Evolutionary conservation across 306 rosid species (phyloP), one percentile per base, ranked within the genome.

Genomic region (Canavalia gladiata): DNA sequence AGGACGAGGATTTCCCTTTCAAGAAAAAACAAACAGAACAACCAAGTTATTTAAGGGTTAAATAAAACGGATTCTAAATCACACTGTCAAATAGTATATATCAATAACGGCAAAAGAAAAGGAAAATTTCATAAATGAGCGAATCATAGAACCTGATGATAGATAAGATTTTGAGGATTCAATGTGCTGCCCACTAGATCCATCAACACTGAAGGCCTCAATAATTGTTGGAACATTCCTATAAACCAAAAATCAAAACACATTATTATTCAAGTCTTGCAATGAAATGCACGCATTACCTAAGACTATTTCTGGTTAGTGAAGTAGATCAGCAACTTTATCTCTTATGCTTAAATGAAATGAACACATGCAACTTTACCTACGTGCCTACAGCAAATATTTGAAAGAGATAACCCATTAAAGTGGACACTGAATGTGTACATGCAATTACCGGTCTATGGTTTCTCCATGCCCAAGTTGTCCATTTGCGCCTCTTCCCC

Each of bases 401-500:
- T 45, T 34, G 77, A 58, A 76, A 50, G 46, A 57, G 75, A 39
- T 37, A 78, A 68, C 46, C 34, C 45, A 47, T 58, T 50, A 18
- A 45, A 47, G 9, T 56, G 39, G 39, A 76, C 10, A 5, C 30
- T 45, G 45, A 1, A 43, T n/a, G 39, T 71, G 65, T 18, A 47
- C 43, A 46, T 56, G 50, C 31, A 77, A 70, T 86, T 90, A 95
- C 98, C 95, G 37, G 81, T 95, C 97, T 78, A 85, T 68, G 51
- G 88, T 88, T 83, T 91, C 92, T 5, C 97, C 97, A 82, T 88
- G 92, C 70, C 99, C 99, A 75, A 95, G 99, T 86, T 95, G 99
- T 68, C 99, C 99, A 88, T 91, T 95, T 77, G 97, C 91, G 63
- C 99, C 99, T 81, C 99, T 91, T 71, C 99, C 98, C 99, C 99